Conservation (phyloP, 129 eudicot species). For the Helianthus tuberosus region DNA sequence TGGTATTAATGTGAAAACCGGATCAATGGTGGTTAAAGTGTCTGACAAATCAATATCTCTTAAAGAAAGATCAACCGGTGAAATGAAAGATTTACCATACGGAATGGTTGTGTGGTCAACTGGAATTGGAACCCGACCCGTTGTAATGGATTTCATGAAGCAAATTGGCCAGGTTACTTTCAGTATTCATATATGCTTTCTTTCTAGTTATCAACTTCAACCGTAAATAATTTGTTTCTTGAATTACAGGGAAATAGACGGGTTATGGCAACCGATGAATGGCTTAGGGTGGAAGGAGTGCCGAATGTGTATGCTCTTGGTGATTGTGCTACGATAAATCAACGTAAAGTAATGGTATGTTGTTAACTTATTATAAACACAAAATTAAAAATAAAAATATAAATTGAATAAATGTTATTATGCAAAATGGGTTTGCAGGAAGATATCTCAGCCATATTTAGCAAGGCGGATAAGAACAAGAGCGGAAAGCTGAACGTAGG, state of each 20-base stretch:
- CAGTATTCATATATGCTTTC: neutral
- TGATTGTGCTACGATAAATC: conserved; percentile 84
- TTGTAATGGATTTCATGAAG: conserved; percentile 78
- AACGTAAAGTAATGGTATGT: conserved; percentile 77
- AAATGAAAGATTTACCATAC: conserved; percentile 51
- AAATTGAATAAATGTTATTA: neutral
- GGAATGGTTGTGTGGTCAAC: conserved; percentile 97
- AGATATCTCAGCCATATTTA: conserved; percentile 64
- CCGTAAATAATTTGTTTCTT: neutral
- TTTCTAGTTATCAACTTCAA: neutral
- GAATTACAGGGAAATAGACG: conserved; percentile 60
- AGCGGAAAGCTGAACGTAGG: conserved; percentile 56
- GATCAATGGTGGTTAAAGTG: conserved; percentile 76
- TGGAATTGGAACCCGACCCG: conserved; percentile 87
- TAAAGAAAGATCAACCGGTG: conserved; percentile 62
- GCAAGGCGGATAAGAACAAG: conserved; percentile 68
- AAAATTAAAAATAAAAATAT: too few species aligned
- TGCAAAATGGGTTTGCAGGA: conserved; percentile 46
- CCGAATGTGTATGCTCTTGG: conserved; percentile 72
- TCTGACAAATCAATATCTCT: conserved; percentile 57
- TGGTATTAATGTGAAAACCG: conserved; percentile 67
- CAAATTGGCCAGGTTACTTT: conserved; percentile 78
- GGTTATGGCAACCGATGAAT: conserved; percentile 84
- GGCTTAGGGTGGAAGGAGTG: conserved; percentile 79
- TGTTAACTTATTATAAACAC: too few species aligned